Evolutionary conservation across 768 basidiomycete species (phyloP).

Genomic region (Boletus rubropictus): DNA sequence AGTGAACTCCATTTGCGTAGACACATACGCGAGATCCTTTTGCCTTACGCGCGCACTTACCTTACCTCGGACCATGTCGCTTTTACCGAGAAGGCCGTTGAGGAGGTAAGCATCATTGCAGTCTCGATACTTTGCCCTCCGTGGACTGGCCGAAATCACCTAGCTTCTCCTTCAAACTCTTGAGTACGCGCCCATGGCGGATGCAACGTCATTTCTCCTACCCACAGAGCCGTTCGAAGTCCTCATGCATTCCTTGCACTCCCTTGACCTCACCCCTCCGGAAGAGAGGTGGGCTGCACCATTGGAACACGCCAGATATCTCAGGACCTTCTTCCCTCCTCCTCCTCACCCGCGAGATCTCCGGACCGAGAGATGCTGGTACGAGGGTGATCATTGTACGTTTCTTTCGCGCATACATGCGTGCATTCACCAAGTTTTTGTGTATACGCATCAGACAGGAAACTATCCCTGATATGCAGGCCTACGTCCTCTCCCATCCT

Average conservation of each 20-base stretch:
- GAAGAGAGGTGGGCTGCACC: slow-evolving; percentile 40
- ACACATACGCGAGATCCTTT: slow-evolving; percentile 52
- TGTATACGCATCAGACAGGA: slow-evolving; percentile 20
- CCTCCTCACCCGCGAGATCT: slow-evolving; percentile 19
- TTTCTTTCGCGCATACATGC: slow-evolving; percentile 17
- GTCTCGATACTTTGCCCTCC: neutral
- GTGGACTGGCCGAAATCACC: slow-evolving; percentile 9
- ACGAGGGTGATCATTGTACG: slow-evolving; percentile 34
- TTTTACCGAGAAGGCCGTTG: slow-evolving; percentile 46
- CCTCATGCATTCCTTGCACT: slow-evolving; percentile 35
- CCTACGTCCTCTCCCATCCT: slow-evolving; percentile 40
- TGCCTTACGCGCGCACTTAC: slow-evolving; percentile 49
- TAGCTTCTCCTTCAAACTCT: slow-evolving; percentile 41
- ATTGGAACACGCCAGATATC: slow-evolving; percentile 14
- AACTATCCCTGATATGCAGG: slow-evolving; percentile 24
- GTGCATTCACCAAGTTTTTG: neutral
- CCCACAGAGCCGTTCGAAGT: slow-evolving; percentile 52
- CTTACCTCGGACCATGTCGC: slow-evolving; percentile 50
- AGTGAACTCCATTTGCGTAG: slow-evolving; percentile 23
- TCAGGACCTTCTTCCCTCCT: slow-evolving; percentile 17
- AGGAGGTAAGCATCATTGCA: slow-evolving; percentile 33
- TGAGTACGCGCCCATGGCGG: slow-evolving; percentile 40
- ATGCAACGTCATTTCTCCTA: slow-evolving; percentile 46
- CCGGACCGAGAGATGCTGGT: slow-evolving; percentile 36
- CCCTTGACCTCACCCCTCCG: slow-evolving; percentile 31